Percentiles rank a stretch among this genome's conserved stretches.
Conservation (phyloP, 129 eudicot genomes). For the Mikania micrantha region DNA sequence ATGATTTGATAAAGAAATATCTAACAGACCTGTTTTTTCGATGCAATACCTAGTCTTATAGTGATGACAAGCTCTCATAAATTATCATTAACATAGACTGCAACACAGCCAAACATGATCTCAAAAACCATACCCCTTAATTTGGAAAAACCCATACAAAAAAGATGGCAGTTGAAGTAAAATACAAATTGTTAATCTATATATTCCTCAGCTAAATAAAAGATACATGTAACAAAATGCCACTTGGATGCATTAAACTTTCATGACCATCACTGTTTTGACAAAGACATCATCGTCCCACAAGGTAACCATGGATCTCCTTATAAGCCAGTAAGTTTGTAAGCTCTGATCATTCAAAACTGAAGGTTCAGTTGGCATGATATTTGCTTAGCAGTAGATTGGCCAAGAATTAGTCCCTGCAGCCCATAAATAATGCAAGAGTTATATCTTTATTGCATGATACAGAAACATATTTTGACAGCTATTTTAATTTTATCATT, state of each 20-base stretch:
- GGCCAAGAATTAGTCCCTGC: constrained; percentile 28
- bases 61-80: not conserved
- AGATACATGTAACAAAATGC: constrained; percentile 7
- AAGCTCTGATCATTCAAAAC: constrained; percentile 1
- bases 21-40: not conserved
- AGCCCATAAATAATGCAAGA: not conserved
- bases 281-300: not conserved
- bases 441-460: constrained; percentile 1
- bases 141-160: not conserved
- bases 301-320: not conserved
- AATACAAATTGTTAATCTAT: constrained; percentile 1
- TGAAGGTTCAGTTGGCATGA: not conserved
- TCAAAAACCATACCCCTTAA: not conserved
- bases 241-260: constrained; percentile 2
- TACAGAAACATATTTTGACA: not conserved
- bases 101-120: not conserved
- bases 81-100: not conserved
- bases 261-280: not conserved
- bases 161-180: constrained; percentile 14
- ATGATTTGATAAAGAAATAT: not conserved
- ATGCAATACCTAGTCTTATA: not conserved
- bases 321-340: not conserved
- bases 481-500: not conserved
- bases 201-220: constrained; percentile 10
- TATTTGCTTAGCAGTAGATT: not conserved